Base-by-base conservation (phyloP, 179 eudicot genomes). In the Gypsophila paniculata region DNA sequence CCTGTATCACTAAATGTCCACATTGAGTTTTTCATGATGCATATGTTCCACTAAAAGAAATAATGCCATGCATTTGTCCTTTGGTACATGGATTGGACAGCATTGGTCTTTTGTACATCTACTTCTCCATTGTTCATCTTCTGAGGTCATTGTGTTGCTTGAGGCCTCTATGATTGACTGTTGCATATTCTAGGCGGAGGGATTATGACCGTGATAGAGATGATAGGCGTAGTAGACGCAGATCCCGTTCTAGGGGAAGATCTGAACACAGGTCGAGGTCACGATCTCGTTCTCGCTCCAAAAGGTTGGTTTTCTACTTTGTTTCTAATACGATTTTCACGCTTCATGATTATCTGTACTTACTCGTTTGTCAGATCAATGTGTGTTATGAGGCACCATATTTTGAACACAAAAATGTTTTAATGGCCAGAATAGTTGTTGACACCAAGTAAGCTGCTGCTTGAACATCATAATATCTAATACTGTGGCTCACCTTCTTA, bases 191-290 rank as follows among this genome's bases (percentile, higher is more conserved):
- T 60, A 95, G 99, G 85, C 87, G 84, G 54, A 90, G 87, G 82
- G 97, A 88, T 76, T 78, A 82, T 81, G 95, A 87, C 67, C 85
- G 78, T 76, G 97, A 86, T 65, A 87, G 86, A 73, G 99, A 95
- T 83, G 96, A 83, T 18, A 82, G 84, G 73, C 91, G 68, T 70
- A 81, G 68, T 70, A 81, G 83, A 59, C 92, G 75, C 65, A 80
- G 84, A 72, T 91, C 98, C 48, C 85, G 75, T 66, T 86, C 97
- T 17, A 85, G 83, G 67, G 87, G 83, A 69, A 89, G 82, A 85
- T 87, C 97, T 36, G 96, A 89, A 67, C 94, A 76, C 64, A 82
- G 97, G 58, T 91, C 99, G 8, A 85, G 97, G 62, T 91, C 97
- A 17, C 91, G 91, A 58, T 90, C 96, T 65, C 97, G 89, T 46